Base-by-base conservation (phyloP, 176 grass and related monocot genomes). In the Neostapfia colusana region DNA sequence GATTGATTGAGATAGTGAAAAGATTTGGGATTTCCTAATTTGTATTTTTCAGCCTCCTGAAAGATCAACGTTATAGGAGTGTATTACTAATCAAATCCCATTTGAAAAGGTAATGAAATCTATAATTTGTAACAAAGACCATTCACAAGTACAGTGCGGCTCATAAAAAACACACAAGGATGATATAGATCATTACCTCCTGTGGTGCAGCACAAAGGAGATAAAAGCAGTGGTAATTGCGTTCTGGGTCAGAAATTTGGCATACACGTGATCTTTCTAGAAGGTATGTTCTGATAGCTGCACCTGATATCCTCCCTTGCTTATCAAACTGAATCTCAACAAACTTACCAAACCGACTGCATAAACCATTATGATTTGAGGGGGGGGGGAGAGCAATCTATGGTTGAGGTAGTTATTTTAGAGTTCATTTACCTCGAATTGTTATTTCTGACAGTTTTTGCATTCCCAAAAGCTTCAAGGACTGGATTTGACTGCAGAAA, bases 1-100 rank as follows among this genome's bases (percentile, higher is more conserved):
- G 95, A 95, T 89, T 99, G 89, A 84, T 99, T 99, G 62, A 99
- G 82, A 89, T 99, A 99, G 85, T 99, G 87, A 88, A 92, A 99
- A 58, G 36, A 68, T 65, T 90, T 95, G 54, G 92, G 95, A 66
- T 70, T 77, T 78, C 77, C 82, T 88, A 99, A 68, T 82, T 99
- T 99, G 63, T 92, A 99, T 83, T 99, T 99, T 67, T 99, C 91
- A 82, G 81, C 25, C 13, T 92, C 89, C 91, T 95, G 83, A 80
- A 72, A 81, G 36, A 72, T 78, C 9, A 80, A 44, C 28, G 59
- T 58, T 35, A 87, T 8, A 81, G 36, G 55, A 83, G 57, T 79
- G 50, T 76, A 60, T 78, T 70, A 78, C 20, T 65, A 45, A 70
- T 43, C 23, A 78, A 76, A 76, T 62, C 20, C 43, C 24, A 42